A percentile compares a stretch with the other conserved stretches of the same genome.
Evolutionary conservation across 176 grass and related monocot species (phyloP).

Genomic region (Tuctoria greenei): DNA sequence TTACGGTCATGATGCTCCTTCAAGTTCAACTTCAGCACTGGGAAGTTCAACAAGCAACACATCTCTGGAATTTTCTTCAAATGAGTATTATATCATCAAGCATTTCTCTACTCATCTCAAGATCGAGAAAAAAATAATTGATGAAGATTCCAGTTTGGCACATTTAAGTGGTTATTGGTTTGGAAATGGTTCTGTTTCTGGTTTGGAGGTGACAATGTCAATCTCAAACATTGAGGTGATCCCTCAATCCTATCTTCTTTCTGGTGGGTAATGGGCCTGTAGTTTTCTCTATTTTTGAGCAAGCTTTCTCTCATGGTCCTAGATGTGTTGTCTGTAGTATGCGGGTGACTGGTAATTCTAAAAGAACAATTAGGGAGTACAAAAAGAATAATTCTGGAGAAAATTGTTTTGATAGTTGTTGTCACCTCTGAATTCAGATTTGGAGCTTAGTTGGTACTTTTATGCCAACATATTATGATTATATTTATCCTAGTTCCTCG

Average conservation of each 20-base stretch:
- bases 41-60: conserved; percentile 41
- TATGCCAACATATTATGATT: neutral
- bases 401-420: conserved; percentile 15
- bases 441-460: conserved; percentile 12
- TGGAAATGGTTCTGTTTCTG: conserved; percentile 67
- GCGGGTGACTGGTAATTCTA: neutral
- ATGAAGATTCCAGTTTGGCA: conserved; percentile 30
- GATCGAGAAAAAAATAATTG: conserved; percentile 50
- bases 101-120: conserved; percentile 57
- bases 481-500: conserved; percentile 5
- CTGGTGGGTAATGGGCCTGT: neutral
- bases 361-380: neutral
- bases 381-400: neutral
- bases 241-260: conserved; percentile 27
- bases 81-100: conserved; percentile 58
- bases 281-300: conserved; percentile 1
- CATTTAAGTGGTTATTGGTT: conserved; percentile 57
- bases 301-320: conserved; percentile 1
- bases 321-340: conserved; percentile 30
- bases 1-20: conserved; percentile 40
- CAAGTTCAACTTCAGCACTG: conserved; percentile 42
- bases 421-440: neutral
- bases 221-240: conserved; percentile 65
- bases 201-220: conserved; percentile 61
- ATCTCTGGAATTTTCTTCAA: conserved; percentile 41